Percentiles rank a stretch among this genome's conserved stretches.
Evolutionary conservation across 257 asterid genomes (phyloP).

Genomic region (Ehretia macrophylla): DNA sequence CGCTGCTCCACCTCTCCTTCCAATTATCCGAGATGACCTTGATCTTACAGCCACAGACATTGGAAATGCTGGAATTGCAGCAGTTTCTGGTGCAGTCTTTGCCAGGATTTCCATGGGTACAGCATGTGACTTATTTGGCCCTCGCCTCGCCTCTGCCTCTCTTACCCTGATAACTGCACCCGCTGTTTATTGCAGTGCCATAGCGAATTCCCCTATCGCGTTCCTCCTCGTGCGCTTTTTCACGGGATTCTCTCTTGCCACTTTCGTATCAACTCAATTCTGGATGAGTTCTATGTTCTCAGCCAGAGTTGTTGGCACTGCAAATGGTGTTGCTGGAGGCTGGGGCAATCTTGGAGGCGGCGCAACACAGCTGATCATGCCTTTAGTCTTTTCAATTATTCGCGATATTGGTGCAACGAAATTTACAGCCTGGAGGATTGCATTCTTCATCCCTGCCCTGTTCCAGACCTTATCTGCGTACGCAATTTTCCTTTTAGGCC

Average conservation of each 20-base stretch:
- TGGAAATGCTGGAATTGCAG: constrained; percentile 81
- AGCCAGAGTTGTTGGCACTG: constrained; percentile 58
- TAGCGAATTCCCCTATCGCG: constrained; percentile 30
- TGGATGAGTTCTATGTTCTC: constrained; percentile 91
- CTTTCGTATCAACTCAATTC: constrained; percentile 82
- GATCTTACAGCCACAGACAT: constrained; percentile 66
- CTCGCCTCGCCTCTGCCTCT: constrained; percentile 61
- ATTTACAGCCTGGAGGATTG: constrained; percentile 79
- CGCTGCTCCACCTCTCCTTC: constrained; percentile 81
- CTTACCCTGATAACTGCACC: constrained; percentile 68
- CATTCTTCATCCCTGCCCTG: constrained; percentile 69
- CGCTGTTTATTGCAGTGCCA: constrained; percentile 53
- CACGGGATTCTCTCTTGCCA: constrained; percentile 69
- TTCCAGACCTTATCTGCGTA: constrained; percentile 61
- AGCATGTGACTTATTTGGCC: constrained; percentile 75
- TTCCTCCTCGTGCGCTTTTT: constrained; percentile 67
- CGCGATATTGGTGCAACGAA: constrained; percentile 38
- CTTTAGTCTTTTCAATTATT: constrained; percentile 47
- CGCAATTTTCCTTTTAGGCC: constrained; percentile 64
- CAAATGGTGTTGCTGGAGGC: constrained; percentile 79
- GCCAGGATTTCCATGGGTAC: constrained; percentile 80
- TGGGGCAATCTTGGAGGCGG: constrained; percentile 98
- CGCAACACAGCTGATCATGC: constrained; percentile 84
- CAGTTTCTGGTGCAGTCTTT: constrained; percentile 80
- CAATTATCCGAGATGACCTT: constrained; percentile 81